Evolutionary conservation across 768 basidiomycete species (phyloP).

Genomic region (Dioszegia crocea): DNA sequence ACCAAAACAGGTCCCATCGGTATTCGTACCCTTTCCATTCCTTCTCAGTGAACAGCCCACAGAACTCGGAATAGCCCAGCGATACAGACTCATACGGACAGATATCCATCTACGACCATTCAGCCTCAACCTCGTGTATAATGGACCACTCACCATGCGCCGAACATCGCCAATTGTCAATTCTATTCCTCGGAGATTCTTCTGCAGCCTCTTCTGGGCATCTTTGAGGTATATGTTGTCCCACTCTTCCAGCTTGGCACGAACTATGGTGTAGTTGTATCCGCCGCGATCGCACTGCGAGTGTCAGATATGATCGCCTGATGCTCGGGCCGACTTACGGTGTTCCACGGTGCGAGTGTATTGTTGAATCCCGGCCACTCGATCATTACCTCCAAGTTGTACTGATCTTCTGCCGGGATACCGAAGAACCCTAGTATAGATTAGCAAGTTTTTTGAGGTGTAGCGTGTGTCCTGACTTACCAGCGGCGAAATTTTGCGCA

Average conservation of each 20-base stretch:
- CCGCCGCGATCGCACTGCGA: not conserved
- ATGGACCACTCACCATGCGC: conserved; percentile 11
- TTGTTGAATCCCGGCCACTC: conserved; percentile 69
- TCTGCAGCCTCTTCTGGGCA: conserved; percentile 61
- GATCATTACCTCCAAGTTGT: conserved; percentile 72
- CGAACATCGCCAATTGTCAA: conserved; percentile 39
- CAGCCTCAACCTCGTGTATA: not conserved
- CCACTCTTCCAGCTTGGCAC: conserved; percentile 56
- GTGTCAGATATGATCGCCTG: not conserved
- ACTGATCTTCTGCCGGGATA: conserved; percentile 63
- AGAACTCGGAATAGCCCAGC: conserved; percentile 85
- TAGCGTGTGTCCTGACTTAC: conserved; percentile 35
- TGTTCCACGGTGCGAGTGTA: conserved; percentile 78
- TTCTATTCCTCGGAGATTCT: conserved; percentile 40
- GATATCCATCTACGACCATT: conserved; percentile 35
- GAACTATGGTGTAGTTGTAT: not conserved
- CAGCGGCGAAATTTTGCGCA: conserved; percentile 57
- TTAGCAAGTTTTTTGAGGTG: not conserved
- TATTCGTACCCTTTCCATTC: conserved; percentile 95
- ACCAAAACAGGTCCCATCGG: conserved; percentile 52
- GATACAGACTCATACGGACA: conserved; percentile 66
- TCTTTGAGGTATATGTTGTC: conserved; percentile 64
- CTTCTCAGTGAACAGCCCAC: conserved; percentile 78
- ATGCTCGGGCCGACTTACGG: conserved; percentile 46
- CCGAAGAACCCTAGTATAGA: conserved; percentile 63